phyloP scores from a whole-genome alignment of 192 early-diverging fungal genomes.

The Phycomyces blakesleeanus region DNA sequence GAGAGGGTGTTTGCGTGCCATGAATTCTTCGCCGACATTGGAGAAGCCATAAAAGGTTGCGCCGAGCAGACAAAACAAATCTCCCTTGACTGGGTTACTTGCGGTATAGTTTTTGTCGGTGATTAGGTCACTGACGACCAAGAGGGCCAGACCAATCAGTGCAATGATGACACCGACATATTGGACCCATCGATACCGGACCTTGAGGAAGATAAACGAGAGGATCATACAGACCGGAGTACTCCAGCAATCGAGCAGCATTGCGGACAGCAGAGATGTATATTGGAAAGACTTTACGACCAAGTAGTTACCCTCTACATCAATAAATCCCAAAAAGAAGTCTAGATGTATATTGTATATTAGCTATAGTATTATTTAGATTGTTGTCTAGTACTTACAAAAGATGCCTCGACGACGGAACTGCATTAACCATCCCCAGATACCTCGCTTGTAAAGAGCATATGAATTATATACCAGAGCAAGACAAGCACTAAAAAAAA shows the following conservation, averaged over 20 bases:
- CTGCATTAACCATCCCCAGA: slow-evolving; percentile 42
- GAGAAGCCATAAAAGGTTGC: slow-evolving; percentile 74
- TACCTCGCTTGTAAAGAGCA: slow-evolving; percentile 49
- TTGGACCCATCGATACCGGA: slow-evolving; percentile 62
- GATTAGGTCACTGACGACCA: slow-evolving; percentile 65
- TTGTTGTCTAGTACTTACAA: slow-evolving; percentile 39
- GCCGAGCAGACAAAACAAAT: slow-evolving; percentile 67
- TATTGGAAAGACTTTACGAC: slow-evolving; percentile 74
- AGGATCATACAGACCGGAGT: slow-evolving; percentile 72
- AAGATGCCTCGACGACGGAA: slow-evolving; percentile 38
- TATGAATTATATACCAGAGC: slow-evolving; percentile 53
- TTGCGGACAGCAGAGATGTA: slow-evolving; percentile 71
- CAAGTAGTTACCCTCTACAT: slow-evolving; percentile 84
- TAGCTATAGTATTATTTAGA: no score
- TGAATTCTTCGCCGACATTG: slow-evolving; percentile 67
- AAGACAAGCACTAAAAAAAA: slow-evolving; percentile 42
- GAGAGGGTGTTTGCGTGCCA: slow-evolving; percentile 67
- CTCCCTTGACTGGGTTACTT: slow-evolving; percentile 57
- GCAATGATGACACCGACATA: slow-evolving; percentile 66
- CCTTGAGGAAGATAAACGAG: slow-evolving; percentile 59
- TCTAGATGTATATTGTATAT: no score
- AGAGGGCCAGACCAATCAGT: slow-evolving; percentile 63
- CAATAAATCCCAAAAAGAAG: slow-evolving; percentile 59
- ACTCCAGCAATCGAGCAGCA: slow-evolving; percentile 77
- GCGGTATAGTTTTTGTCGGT: slow-evolving; percentile 56